Base-by-base conservation (phyloP, 202 grass and related monocot species). In the Panicum virgatum region DNA sequence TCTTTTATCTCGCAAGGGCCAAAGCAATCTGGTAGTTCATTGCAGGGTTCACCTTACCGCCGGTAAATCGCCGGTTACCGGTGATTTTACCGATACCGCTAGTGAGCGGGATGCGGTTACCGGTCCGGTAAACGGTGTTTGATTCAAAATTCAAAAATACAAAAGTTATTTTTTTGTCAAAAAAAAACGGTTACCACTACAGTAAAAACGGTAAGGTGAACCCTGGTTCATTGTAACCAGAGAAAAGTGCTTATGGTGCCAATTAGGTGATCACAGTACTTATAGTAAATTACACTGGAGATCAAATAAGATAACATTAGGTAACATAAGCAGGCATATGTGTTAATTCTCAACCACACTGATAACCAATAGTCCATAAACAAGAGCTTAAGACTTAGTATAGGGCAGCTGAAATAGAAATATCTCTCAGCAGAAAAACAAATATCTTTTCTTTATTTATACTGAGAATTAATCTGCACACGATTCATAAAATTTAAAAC, bases 401-500 rank as follows among this genome's bases (percentile, higher is more conserved):
- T 67, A 82, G 2, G 25, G 45, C 29, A 62, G 73, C 51, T 11
- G 71, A 52, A 52, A 23, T 40, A 78, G 1, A 63, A 32, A 54
- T 62, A 66, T 44, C 5, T 75, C 38, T 75, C 63, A 27, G 14
- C 82, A 69, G 7, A 77, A 46, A 60, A 60, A 77, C 12, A 40
- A 52, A 53, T 30, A 50, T 25, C 12, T 66, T 19, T 34, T 11
- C 9, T 76, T 43, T 53, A 26, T 52, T 79, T 13, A 46, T 38
- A 37, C 47, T 4, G 37, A 80, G 22, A 72, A 72, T 40, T 56
- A 19, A 66, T 80, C 4, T 57, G 1, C 15, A 23, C 6, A 9
- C 0, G 26, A 39, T 27, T 26, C 72, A 73, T 45, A 48, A 73
- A 47, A 45, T 3, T 45, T 64, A 85, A 79, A 66, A 8, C 19